Evolutionary conservation across 2,329 filamentous ascomycete genomes (phyloP).

Genomic region (Colletotrichum costaricense): DNA sequence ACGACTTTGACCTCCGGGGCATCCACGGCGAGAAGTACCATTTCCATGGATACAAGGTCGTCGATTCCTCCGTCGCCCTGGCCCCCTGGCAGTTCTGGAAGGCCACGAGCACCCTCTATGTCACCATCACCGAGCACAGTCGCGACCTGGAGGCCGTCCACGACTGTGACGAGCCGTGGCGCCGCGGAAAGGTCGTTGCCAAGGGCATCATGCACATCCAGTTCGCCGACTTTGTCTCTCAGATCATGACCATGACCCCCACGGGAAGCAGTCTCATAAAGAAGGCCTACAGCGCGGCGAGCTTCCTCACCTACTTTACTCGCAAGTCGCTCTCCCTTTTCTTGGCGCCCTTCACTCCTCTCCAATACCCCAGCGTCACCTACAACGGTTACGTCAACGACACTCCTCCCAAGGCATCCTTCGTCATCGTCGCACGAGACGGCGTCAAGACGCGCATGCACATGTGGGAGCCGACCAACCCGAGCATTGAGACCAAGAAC

Average conservation of each 20-base stretch:
- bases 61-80: conserved; percentile 70
- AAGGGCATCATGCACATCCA: conserved; percentile 70
- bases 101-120: conserved; percentile 71
- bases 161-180: conserved; percentile 50
- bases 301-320: conserved; percentile 68
- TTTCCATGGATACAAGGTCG: conserved; percentile 72
- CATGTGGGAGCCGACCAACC: conserved; percentile 65
- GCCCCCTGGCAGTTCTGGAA: conserved; percentile 68
- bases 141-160: conserved; percentile 43
- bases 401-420: conserved; percentile 55
- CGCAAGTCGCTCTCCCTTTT: conserved; percentile 64
- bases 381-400: conserved; percentile 65
- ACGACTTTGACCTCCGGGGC: conserved; percentile 71
- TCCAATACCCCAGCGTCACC: conserved; percentile 64
- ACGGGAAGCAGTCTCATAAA: conserved; percentile 59
- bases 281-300: conserved; percentile 56
- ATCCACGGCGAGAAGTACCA: conserved; percentile 63
- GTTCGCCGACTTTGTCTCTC: conserved; percentile 63
- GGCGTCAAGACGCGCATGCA: conserved; percentile 64
- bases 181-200: conserved; percentile 59
- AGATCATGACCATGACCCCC: conserved; percentile 64
- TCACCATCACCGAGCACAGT: conserved; percentile 62
- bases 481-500: conserved; percentile 53
- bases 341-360: conserved; percentile 63
- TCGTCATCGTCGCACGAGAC: conserved; percentile 62